Percentiles rank a stretch among this genome's conserved stretches.
Conservation (phyloP, 495 filamentous ascomycete species). For the Aspergillus egyptiacus region DNA sequence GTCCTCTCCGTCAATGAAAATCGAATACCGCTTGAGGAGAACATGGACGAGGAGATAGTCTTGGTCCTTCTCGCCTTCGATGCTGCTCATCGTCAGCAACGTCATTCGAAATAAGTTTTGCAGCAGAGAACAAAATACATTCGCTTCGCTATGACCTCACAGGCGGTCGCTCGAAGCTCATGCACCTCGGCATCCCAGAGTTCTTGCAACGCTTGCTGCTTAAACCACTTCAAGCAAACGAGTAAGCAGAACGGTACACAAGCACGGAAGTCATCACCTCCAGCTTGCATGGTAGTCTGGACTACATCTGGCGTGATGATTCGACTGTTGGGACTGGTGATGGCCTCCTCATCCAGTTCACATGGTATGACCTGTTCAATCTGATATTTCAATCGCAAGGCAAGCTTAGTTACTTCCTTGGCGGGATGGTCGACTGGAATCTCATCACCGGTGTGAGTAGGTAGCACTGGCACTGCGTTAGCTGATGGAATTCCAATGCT, state of each 20-base stretch:
- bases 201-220: constrained; percentile 69
- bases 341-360: constrained; percentile 65
- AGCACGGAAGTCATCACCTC: constrained; percentile 63
- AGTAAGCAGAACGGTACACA: constrained; percentile 85
- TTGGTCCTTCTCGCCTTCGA: constrained; percentile 75
- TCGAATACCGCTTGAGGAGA: constrained; percentile 86
- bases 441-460: constrained; percentile 32
- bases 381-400: constrained; percentile 82
- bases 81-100: constrained; percentile 40
- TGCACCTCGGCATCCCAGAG: constrained; percentile 90
- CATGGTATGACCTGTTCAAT: constrained; percentile 84
- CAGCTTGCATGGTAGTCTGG: constrained; percentile 70
- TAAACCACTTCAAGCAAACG: constrained; percentile 88
- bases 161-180: constrained; percentile 70
- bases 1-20: constrained; percentile 63
- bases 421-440: constrained; percentile 48
- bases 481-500: constrained; percentile 4
- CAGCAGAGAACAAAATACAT: constrained; percentile 46
- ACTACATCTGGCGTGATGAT: constrained; percentile 78
- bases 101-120: not conserved
- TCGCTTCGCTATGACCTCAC: constrained; percentile 89
- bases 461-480: constrained; percentile 31
- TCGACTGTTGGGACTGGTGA: constrained; percentile 74
- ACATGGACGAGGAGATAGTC: constrained; percentile 70
- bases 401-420: constrained; percentile 75